These are phyloP conservation scores for Metschnikowia baotianmanensis DNA, from an alignment of 805 yeast genomes.

Conservation along the genomic window DNA sequence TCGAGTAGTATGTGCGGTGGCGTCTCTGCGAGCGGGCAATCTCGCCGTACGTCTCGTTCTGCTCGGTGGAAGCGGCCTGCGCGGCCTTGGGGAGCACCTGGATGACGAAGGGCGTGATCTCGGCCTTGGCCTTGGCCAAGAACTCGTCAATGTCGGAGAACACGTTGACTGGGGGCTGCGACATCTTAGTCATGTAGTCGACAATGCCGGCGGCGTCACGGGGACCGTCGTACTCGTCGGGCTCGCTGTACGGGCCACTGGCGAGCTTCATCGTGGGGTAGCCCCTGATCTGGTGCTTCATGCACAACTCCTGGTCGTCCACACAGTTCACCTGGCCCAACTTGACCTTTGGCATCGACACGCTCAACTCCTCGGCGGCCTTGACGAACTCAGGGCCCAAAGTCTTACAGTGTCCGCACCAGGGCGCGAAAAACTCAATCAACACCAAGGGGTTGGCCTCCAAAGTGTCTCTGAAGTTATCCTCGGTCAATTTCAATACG, in stretches of 20 bases:
- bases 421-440: conserved; percentile 90
- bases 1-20: conserved; percentile 57
- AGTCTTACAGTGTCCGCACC: conserved; percentile 97
- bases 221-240: conserved; percentile 76
- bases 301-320: conserved; percentile 69
- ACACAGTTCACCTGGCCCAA: conserved; percentile 88
- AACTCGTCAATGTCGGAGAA: conserved; percentile 49
- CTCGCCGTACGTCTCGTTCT: conserved; percentile 55
- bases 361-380: conserved; percentile 66
- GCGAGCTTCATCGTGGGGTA: conserved; percentile 83
- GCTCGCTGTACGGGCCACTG: conserved; percentile 45
- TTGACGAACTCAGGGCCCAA: conserved; percentile 76
- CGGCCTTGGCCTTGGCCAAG: conserved; percentile 45
- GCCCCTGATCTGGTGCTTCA: conserved; percentile 66
- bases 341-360: conserved; percentile 53
- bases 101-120: conserved; percentile 54
- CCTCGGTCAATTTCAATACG: conserved; percentile 74
- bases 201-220: conserved; percentile 79
- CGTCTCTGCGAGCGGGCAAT: conserved; percentile 68
- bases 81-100: conserved; percentile 43
- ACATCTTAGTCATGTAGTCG: conserved; percentile 74
- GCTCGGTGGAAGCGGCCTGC: conserved; percentile 19
- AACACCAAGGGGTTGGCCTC: conserved; percentile 72
- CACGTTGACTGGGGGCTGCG: conserved; percentile 63
- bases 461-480: conserved; percentile 63